Base-by-base conservation (phyloP, 2,329 filamentous ascomycete genomes). In the Colletotrichum australisinense region DNA sequence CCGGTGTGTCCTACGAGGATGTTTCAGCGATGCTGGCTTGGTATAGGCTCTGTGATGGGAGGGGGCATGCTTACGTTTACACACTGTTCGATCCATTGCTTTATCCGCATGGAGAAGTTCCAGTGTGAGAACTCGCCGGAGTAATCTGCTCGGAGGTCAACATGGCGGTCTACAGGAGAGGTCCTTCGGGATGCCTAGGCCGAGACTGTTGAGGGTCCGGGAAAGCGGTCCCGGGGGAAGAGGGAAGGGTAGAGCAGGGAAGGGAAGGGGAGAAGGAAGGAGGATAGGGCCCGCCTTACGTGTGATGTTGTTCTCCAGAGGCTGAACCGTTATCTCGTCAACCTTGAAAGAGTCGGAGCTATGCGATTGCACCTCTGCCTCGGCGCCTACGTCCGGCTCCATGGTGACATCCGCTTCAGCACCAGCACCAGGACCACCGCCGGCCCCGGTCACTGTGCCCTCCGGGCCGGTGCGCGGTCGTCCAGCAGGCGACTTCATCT, bases 121-220 rank as follows among this genome's bases (percentile, higher is more conserved):
- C 86, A 88, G 69, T 88, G 86, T 1, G 86, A 88, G 75, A 88
- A 87, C 74, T 88, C 86, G 9, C 86, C 86, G 0, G 86, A 88
- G 72, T 87, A 88, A 67, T 88, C 86, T 88, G 55, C 19, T 26
- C 46, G 5, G 5, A 52, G 7, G 69, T 67, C 28, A 75, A 60
- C 11, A 67, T 57, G 32, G 60, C 3, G 53, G 59, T 56, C 57
- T 57, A 30, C 19, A 66, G 38, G 38, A 42, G 69, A n/a, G 52
- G 63, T 42, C 22, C 12, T 52, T 53, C 53, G 19, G 42, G 53
- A 3, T 35, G 30, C 57, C 22, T 11, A 24, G 2, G 53, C 22
- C 53, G 14, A 11, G 49, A 35, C 16, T n/a, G 2, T 30, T 1
- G 42, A 49, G 19, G 42, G 42, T 49, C 42, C 42, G 42, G 19